These are phyloP conservation scores for Ophiostoma ulmi DNA, from an alignment of 2,329 filamentous ascomycete genomes.

Conservation along the genomic window DNA sequence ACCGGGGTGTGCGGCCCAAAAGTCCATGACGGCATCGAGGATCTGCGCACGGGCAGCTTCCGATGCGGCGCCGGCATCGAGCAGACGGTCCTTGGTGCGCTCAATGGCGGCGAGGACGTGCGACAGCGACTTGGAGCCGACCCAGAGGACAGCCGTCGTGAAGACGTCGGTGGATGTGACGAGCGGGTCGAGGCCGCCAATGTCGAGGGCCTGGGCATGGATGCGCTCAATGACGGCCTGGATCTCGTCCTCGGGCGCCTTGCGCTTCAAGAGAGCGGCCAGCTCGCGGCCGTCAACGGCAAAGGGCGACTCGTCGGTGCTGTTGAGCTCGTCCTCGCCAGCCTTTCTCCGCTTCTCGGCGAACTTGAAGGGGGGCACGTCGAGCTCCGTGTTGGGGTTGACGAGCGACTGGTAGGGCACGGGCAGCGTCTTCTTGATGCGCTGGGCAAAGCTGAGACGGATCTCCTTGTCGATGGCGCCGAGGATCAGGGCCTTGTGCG, in stretches of 20 bases:
- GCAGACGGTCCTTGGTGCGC: constrained; percentile 81
- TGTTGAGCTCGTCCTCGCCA: neutral
- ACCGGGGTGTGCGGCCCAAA: constrained; percentile 90
- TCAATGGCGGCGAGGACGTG: constrained; percentile 96
- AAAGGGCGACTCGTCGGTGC: constrained; percentile 43
- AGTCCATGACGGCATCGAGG: constrained; percentile 80
- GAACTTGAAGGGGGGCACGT: constrained; percentile 91
- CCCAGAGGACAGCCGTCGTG: constrained; percentile 85
- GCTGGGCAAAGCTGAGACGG: constrained; percentile 88
- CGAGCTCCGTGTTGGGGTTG: constrained; percentile 81
- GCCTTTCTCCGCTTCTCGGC: constrained; percentile 13
- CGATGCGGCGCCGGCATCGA: constrained; percentile 70
- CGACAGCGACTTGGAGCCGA: constrained; percentile 91
- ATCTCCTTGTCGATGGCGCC: constrained; percentile 95
- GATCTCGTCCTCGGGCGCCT: constrained; percentile 81
- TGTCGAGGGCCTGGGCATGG: constrained; percentile 67
- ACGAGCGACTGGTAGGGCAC: constrained; percentile 80
- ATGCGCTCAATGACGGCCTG: constrained; percentile 74
- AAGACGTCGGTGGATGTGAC: constrained; percentile 90
- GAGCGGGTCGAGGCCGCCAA: constrained; percentile 61
- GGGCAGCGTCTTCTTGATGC: constrained; percentile 89
- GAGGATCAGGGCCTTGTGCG: constrained; percentile 87
- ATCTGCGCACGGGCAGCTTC: constrained; percentile 79
- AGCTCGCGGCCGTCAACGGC: constrained; percentile 79
- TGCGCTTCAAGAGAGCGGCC: constrained; percentile 71